Evolutionary conservation across 164 flowering plant species (phyloP), one percentile per base, ranked within the genome.

Genomic region (Pachysandra terminalis): DNA sequence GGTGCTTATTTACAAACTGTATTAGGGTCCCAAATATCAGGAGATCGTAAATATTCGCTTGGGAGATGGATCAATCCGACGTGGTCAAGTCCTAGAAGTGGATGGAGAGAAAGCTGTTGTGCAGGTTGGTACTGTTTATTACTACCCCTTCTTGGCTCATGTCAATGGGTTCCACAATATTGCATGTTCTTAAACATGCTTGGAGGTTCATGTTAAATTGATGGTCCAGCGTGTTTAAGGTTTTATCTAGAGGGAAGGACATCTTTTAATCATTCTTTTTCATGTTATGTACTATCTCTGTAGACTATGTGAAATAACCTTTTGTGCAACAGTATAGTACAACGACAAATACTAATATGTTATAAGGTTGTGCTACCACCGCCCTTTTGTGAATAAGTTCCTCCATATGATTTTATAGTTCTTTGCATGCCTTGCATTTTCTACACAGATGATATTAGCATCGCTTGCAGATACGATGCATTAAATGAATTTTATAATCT

Each of bases 91-190:
- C n/a, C 71, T 95, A 35, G 99, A 95, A 80, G 99, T 92, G 59
- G 99, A 95, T 84, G 99, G 96, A 16, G 98, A 95, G 78, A 95
- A 89, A 81, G 99, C 98, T 68, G 95, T 95, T 71, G 98, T 95
- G 66, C 99, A 95, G 97, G 97, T 90, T 59, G 41, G 51, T 40
- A 40, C 25, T 51, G 61, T 61, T 55, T 13, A 0, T 55, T 17
- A 27, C 61, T 27, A 0, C 53, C 49, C 56, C n/a, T 28, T 59
- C 22, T 51, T 15, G 19, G 22, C 23, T 58, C 62, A 28, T 58
- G 48, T 24, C 26, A 16, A 19, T 40, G 56, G 26, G 27, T 68
- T 48, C 19, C 25, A 19, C 21, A 19, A 35, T 9, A 6, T 19
- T 23, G 28, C 6, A 65, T 22, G 19, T 45, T 24, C 21, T 17